Evolutionary conservation across 305 asterid species (phyloP).

Genomic region (Solanum hybrid): DNA sequence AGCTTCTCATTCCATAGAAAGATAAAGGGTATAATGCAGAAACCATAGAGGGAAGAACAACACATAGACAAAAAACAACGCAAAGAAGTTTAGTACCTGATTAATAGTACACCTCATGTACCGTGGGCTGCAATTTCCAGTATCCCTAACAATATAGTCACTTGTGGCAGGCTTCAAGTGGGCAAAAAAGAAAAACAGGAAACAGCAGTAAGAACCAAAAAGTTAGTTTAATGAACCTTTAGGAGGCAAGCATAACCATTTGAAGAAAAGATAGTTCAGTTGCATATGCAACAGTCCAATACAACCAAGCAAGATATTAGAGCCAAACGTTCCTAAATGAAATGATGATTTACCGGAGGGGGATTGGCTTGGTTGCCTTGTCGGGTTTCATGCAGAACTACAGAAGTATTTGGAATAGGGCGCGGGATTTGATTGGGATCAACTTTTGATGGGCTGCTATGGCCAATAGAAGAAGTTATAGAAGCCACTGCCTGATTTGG

Average conservation of each 20-base stretch:
- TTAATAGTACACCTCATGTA: slow-evolving; percentile 92
- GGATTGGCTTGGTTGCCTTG: slow-evolving; percentile 93
- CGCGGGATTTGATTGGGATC: slow-evolving; percentile 96
- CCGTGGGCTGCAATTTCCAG: slow-evolving; percentile 99
- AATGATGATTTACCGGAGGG: slow-evolving; percentile 67
- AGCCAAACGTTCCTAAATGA: background rate
- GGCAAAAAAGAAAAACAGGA: background rate
- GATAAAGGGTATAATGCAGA: background rate
- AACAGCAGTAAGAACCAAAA: background rate
- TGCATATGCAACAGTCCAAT: background rate
- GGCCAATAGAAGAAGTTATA: slow-evolving; percentile 41
- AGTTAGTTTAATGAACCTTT: background rate
- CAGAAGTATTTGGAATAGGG: slow-evolving; percentile 55
- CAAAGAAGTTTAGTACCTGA: slow-evolving; percentile 45
- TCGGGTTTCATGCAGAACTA: slow-evolving; percentile 86
- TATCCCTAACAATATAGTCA: slow-evolving; percentile 85
- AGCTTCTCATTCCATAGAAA: background rate
- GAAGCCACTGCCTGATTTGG: slow-evolving; percentile 65
- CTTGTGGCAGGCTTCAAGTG: slow-evolving; percentile 88
- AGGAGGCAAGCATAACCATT: background rate
- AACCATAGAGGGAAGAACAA: background rate
- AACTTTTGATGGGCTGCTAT: slow-evolving; percentile 60
- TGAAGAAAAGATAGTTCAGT: background rate
- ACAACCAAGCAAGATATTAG: background rate
- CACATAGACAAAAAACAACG: slow-evolving; percentile 6